These are phyloP conservation scores for Scheffersomyces stambukii DNA, from an alignment of 1,139 yeast species.

Conservation along the genomic window DNA sequence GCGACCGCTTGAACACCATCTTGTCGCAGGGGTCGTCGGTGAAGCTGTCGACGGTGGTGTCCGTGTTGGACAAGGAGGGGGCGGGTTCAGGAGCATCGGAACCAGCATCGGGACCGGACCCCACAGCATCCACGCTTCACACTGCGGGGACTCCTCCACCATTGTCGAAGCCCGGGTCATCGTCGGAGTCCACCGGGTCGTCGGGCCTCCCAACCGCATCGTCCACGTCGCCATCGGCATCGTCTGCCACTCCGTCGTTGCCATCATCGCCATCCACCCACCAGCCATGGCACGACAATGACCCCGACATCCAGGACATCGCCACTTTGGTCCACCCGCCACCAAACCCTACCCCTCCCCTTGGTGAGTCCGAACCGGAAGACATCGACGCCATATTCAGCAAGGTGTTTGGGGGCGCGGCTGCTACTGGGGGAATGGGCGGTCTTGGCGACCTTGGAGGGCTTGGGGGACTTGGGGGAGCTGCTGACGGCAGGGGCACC, in stretches of 20 bases:
- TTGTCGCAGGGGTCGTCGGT: conserved; percentile 41
- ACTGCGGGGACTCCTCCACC: no score
- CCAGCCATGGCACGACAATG: conserved; percentile 26
- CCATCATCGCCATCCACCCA: no score
- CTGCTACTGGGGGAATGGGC: no score
- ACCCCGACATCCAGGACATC: conserved; percentile 29
- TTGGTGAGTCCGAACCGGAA: conserved; percentile 9
- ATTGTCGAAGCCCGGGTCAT: no score
- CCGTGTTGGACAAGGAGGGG: conserved; percentile 31
- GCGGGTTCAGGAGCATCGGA: no score
- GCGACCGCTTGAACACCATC: conserved; percentile 49
- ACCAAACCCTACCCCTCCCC: conserved; percentile 8
- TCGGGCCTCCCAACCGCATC: no score
- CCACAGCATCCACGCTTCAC: conserved; percentile 1
- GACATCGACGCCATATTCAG: conserved; percentile 35
- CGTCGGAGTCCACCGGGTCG: no score
- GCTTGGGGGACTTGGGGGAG: conserved; percentile 5
- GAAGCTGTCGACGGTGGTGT: conserved; percentile 24
- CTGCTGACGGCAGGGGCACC: conserved; percentile 7
- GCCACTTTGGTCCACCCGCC: conserved; percentile 9
- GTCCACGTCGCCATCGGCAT: no score
- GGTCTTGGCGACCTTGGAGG: no score
- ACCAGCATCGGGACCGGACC: not conserved
- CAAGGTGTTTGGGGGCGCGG: conserved; percentile 24
- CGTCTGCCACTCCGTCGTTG: no score